A percentile compares a stretch with the other conserved stretches of the same genome.
Conservation (phyloP, 2,329 filamentous ascomycete genomes). For the Helicocarpus griseus region DNA sequence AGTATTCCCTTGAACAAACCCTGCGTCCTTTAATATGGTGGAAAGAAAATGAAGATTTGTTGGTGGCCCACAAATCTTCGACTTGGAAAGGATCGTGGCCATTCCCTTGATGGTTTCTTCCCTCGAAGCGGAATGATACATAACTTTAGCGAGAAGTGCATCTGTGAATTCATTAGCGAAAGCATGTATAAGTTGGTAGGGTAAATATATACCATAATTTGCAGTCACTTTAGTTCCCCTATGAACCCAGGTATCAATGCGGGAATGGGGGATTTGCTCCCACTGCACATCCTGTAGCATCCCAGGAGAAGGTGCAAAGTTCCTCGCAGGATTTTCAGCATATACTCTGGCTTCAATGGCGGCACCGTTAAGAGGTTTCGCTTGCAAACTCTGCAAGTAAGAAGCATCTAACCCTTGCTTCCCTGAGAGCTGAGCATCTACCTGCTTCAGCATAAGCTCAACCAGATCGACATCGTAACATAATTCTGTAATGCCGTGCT, state of each 20-base stretch:
- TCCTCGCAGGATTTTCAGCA: slow-evolving; percentile 49
- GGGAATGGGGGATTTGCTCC: slow-evolving; percentile 38
- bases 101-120: slow-evolving; percentile 38
- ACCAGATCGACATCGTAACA: slow-evolving; percentile 48
- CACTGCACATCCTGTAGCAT: slow-evolving; percentile 48
- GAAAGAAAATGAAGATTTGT: slow-evolving; percentile 50
- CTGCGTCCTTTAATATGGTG: slow-evolving; percentile 37
- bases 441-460: slow-evolving; percentile 47
- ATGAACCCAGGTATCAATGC: slow-evolving; percentile 57
- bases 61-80: slow-evolving; percentile 43
- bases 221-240: slow-evolving; percentile 48
- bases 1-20: slow-evolving; percentile 43
- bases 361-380: slow-evolving; percentile 33
- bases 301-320: slow-evolving; percentile 52
- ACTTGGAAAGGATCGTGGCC: slow-evolving; percentile 33
- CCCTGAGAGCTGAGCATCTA: slow-evolving; percentile 40
- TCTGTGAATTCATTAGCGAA: slow-evolving; percentile 23
- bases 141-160: slow-evolving; percentile 49
- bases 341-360: slow-evolving; percentile 48
- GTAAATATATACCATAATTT: slow-evolving; percentile 40
- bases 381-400: slow-evolving; percentile 35
- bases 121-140: slow-evolving; percentile 41
- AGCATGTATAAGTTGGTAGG: slow-evolving; percentile 6
- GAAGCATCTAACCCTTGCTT: slow-evolving; percentile 35
- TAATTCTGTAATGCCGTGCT: slow-evolving; percentile 49